Percentiles rank a stretch among this genome's conserved stretches.
Evolutionary conservation across 768 basidiomycete species (phyloP).

Genomic region (Termitomyces eurrhizus): DNA sequence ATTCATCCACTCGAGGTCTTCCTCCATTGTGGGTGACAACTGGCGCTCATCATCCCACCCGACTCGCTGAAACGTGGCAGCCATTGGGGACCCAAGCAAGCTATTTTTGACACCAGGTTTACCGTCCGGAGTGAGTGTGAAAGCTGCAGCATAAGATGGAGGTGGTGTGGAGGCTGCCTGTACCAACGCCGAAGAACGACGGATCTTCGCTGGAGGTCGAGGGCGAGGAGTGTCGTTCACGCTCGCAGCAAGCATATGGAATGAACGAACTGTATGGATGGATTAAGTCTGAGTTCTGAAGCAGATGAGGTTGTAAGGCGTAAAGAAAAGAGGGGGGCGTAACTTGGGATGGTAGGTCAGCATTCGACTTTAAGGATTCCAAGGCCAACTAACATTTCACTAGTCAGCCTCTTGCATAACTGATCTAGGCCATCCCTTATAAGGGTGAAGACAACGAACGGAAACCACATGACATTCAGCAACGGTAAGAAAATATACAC

Average conservation of each 20-base stretch:
- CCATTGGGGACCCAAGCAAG: slow-evolving; percentile 33
- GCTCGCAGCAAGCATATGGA: slow-evolving; percentile 31
- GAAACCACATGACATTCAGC: slow-evolving; percentile 3
- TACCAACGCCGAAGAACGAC: slow-evolving; percentile 39
- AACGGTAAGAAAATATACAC: background rate
- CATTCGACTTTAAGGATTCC: background rate
- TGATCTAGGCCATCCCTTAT: slow-evolving; percentile 5
- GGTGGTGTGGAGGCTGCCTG: slow-evolving; percentile 32
- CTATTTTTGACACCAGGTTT: slow-evolving; percentile 23
- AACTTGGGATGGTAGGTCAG: background rate
- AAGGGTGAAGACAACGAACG: background rate
- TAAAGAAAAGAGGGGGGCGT: background rate
- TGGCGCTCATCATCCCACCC: slow-evolving; percentile 19
- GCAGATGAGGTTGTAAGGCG: background rate
- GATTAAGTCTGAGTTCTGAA: background rate
- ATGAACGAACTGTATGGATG: background rate
- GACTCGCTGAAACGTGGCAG: slow-evolving; percentile 31
- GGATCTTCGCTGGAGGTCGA: slow-evolving; percentile 64
- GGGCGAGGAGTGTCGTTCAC: slow-evolving; percentile 55
- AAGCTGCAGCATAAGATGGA: slow-evolving; percentile 44
- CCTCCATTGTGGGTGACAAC: slow-evolving; percentile 19
- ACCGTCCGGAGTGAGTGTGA: slow-evolving; percentile 27
- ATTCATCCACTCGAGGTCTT: slow-evolving; percentile 43
- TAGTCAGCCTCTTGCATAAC: slow-evolving; percentile 6
- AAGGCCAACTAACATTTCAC: slow-evolving; percentile 1